Percentiles rank a stretch among this genome's conserved stretches.
phyloP scores from a whole-genome alignment of 2,329 filamentous ascomycete species.

The Trichoderma semiorbis region DNA sequence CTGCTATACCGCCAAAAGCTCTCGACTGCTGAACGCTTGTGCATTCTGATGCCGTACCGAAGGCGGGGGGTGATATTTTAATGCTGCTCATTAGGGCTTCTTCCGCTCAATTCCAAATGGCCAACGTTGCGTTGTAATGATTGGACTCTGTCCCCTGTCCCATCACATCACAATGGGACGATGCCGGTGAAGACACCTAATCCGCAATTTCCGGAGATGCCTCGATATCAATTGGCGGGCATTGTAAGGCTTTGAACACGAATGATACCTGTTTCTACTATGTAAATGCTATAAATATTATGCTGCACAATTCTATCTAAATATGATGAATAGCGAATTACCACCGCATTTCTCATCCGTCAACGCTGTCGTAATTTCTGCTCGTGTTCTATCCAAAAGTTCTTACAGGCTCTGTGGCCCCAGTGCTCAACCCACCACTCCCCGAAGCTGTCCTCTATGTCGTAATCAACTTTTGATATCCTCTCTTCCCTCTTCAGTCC shows the following conservation, averaged over 20 bases:
- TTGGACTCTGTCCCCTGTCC: neutral
- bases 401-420: conserved; percentile 74
- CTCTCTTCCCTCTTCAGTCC: conserved; percentile 86
- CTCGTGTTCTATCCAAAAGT: conserved; percentile 82
- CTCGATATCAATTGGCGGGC: neutral
- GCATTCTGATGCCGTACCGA: neutral
- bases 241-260: neutral
- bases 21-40: neutral
- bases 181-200: neutral
- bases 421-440: conserved; percentile 96
- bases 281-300: neutral
- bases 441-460: conserved; percentile 85
- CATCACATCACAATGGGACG: neutral
- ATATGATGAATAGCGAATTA: neutral
- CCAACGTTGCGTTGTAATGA: neutral
- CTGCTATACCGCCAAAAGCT: neutral
- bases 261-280: neutral
- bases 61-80: neutral
- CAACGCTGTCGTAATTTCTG: conserved; percentile 65
- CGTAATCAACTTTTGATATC: conserved; percentile 68
- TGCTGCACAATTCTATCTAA: neutral
- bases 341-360: neutral
- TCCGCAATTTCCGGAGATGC: neutral
- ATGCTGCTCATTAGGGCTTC: neutral
- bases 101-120: neutral